These are phyloP conservation scores for Aspergillus funiculosus DNA, from an alignment of 495 filamentous ascomycete genomes.

Conservation along the genomic window DNA sequence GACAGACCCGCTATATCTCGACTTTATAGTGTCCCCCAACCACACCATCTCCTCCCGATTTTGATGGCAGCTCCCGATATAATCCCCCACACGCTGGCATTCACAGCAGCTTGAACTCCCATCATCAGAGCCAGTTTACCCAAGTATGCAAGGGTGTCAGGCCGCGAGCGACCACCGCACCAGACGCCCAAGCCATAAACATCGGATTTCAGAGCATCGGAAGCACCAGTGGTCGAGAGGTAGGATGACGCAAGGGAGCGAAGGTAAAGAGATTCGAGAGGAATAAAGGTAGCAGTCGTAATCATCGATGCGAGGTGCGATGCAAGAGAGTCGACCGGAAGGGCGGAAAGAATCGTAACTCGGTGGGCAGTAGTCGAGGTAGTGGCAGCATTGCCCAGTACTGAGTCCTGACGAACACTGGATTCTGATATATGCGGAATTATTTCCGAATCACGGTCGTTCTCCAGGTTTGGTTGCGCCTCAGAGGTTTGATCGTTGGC, in stretches of 20 bases:
- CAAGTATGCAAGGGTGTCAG: constrained; percentile 36
- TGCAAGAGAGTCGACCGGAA: constrained; percentile 41
- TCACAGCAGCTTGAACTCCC: constrained; percentile 41
- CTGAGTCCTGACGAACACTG: constrained; percentile 13
- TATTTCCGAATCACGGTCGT: constrained; percentile 15
- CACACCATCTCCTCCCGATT: constrained; percentile 41
- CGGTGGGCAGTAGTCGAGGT: constrained; percentile 27
- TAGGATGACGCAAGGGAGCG: constrained; percentile 43
- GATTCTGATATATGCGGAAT: constrained; percentile 17
- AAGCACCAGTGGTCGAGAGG: constrained; percentile 26
- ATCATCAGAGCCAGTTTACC: constrained; percentile 42
- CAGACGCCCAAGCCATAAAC: constrained; percentile 34
- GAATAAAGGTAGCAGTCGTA: constrained; percentile 39
- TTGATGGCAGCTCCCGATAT: constrained; percentile 39
- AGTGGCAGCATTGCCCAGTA: background rate
- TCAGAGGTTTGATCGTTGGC: constrained; percentile 11
- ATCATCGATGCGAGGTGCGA: constrained; percentile 41
- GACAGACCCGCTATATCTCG: no score
- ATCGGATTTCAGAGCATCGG: constrained; percentile 22
- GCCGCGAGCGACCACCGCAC: constrained; percentile 38
- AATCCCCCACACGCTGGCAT: constrained; percentile 42
- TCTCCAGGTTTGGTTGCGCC: constrained; percentile 5
- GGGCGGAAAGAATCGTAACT: constrained; percentile 47
- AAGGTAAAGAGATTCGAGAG: constrained; percentile 44
- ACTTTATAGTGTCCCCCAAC: constrained; percentile 40